A percentile compares a stretch with the other conserved stretches of the same genome.
phyloP scores from a whole-genome alignment of 305 asterid species.

The Withania somnifera region DNA sequence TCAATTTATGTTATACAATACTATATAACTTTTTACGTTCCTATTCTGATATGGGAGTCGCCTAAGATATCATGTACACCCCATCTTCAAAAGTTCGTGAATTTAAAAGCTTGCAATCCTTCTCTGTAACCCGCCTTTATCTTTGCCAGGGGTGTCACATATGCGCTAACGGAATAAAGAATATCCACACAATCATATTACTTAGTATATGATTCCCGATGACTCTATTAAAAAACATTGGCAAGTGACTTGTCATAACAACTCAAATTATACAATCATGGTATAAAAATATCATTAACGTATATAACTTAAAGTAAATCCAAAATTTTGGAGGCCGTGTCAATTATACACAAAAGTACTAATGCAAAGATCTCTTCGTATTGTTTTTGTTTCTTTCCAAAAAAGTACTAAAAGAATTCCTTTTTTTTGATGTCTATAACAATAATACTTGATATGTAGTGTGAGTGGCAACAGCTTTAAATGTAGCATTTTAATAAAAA shows the following conservation, averaged over 20 bases:
- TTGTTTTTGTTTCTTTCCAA: neutral
- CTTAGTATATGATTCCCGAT: no score
- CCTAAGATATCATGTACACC: no score
- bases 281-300: neutral
- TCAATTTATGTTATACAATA: no score
- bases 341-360: neutral
- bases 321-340: neutral
- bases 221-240: neutral
- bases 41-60: no score
- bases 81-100: no score
- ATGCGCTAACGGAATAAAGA: no score
- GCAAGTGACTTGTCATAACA: neutral
- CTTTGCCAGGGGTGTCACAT: no score
- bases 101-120: no score
- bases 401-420: neutral
- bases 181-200: no score
- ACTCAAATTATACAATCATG: neutral
- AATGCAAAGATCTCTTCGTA: neutral
- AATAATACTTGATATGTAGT: conserved; percentile 1
- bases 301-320: neutral
- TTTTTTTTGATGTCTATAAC: neutral
- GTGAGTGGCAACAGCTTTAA: conserved; percentile 10
- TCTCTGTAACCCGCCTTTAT: no score
- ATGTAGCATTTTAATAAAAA: conserved; percentile 16
- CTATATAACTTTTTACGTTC: no score